Conservation (phyloP, 2,329 filamentous ascomycete genomes). For the Diaporthe ampelina region DNA sequence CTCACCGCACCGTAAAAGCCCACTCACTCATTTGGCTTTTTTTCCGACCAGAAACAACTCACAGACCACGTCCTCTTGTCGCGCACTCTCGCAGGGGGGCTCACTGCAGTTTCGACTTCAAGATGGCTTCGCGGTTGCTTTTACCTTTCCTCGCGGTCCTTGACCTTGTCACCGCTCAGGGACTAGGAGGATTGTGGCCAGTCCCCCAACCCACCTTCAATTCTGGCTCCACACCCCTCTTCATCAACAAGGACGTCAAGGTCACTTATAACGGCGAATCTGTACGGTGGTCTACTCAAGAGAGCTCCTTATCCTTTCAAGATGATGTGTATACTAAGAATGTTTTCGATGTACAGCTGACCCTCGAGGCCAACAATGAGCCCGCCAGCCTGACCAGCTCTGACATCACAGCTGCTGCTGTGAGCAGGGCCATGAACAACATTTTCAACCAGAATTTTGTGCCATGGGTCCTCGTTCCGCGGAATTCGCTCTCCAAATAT, state of each 20-base stretch:
- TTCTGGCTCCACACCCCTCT: constrained; percentile 66
- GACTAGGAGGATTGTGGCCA: constrained; percentile 63
- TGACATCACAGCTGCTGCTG: constrained; percentile 67
- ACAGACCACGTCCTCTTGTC: neutral
- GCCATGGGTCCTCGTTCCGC: constrained; percentile 82
- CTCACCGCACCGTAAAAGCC: neutral
- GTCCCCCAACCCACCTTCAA: constrained; percentile 62
- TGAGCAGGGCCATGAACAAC: constrained; percentile 71
- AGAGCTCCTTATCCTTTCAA: constrained; percentile 42
- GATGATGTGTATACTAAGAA: constrained; percentile 51
- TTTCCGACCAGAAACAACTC: neutral
- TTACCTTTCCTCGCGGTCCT: constrained; percentile 57
- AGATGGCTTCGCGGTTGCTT: constrained; percentile 47
- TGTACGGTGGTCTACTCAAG: constrained; percentile 62
- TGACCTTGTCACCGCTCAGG: constrained; percentile 58
- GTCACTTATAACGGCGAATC: constrained; percentile 71
- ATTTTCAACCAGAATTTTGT: constrained; percentile 79
- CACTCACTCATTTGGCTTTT: neutral
- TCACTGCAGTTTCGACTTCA: constrained; percentile 42
- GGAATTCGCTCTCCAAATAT: constrained; percentile 68
- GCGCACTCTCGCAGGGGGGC: neutral
- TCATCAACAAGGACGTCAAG: constrained; percentile 64
- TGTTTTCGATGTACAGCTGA: constrained; percentile 58
- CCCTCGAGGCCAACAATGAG: constrained; percentile 60
- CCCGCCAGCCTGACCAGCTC: constrained; percentile 61